These are phyloP conservation scores for Solanum hybrid DNA, from an alignment of 305 asterid genomes.

Conservation along the genomic window DNA sequence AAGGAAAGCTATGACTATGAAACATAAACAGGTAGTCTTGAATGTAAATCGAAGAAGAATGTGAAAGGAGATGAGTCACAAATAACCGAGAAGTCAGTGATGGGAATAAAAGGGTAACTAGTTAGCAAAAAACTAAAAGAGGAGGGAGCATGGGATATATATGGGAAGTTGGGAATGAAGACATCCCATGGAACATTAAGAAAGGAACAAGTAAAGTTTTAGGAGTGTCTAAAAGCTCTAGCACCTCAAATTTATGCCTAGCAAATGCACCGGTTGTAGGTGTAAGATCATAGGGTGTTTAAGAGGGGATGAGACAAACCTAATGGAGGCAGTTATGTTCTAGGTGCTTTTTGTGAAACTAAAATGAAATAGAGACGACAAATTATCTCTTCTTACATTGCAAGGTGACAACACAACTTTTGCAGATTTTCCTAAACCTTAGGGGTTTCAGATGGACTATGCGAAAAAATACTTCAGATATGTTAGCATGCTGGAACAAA, in stretches of 20 bases:
- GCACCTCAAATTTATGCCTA: not conserved
- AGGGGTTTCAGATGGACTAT: not conserved
- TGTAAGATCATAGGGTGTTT: not conserved
- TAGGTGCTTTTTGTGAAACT: not conserved
- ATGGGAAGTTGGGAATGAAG: not conserved
- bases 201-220: not conserved
- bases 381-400: not conserved
- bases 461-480: not conserved
- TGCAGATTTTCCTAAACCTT: not conserved
- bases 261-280: not conserved
- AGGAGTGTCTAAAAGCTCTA: not conserved
- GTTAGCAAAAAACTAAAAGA: not conserved
- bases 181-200: not conserved
- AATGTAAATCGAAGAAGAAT: not conserved
- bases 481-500: not conserved
- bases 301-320: not conserved
- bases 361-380: not conserved
- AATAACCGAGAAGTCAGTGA: not conserved
- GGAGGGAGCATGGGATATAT: not conserved
- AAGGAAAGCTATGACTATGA: not conserved
- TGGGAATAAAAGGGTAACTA: not conserved
- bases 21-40: not conserved
- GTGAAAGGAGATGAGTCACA: not conserved
- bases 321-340: not conserved
- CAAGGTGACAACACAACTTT: not conserved